These are phyloP conservation scores for Sphaerosporella brunnea DNA, from an alignment of 495 filamentous ascomycete species.

Conservation along the genomic window DNA sequence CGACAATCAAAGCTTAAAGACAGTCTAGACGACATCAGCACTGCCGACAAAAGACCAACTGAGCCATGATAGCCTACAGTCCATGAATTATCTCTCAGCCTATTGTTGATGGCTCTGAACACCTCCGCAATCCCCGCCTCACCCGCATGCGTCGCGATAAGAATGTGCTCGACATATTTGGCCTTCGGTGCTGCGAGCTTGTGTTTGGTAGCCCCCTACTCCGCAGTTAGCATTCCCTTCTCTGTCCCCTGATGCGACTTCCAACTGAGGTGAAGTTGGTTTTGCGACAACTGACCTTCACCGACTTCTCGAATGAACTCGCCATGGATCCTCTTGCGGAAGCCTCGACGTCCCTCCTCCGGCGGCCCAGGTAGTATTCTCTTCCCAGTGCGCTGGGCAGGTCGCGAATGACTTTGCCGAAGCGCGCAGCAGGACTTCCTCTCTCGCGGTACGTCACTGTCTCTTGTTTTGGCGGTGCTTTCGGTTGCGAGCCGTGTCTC, in stretches of 20 bases:
- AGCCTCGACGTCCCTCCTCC: slow-evolving; percentile 19
- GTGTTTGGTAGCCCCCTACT: slow-evolving; percentile 64
- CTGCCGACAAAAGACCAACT: background rate
- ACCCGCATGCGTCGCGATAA: slow-evolving; percentile 84
- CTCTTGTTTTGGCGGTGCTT: too few relatives aligned
- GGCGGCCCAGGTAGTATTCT: slow-evolving; percentile 15
- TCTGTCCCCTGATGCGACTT: too few relatives aligned
- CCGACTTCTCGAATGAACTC: slow-evolving; percentile 75
- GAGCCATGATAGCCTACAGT: slow-evolving; percentile 34
- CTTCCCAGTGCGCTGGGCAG: slow-evolving; percentile 24
- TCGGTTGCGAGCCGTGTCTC: background rate
- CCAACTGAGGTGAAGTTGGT: too few relatives aligned
- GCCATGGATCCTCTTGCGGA: slow-evolving; percentile 38
- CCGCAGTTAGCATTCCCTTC: background rate
- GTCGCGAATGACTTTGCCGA: background rate
- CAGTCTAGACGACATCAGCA: slow-evolving; percentile 31
- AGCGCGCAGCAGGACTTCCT: background rate
- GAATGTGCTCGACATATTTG: slow-evolving; percentile 97
- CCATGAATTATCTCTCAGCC: slow-evolving; percentile 91
- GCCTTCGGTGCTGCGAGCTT: slow-evolving; percentile 97
- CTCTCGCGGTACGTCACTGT: too few relatives aligned
- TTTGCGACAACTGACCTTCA: slow-evolving; percentile 36
- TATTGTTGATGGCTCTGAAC: slow-evolving; percentile 72
- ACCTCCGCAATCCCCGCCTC: slow-evolving; percentile 93
- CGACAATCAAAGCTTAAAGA: slow-evolving; percentile 92